Percentiles rank a stretch among this genome's conserved stretches.
These are phyloP conservation scores for Sordaria brevicollis DNA, from an alignment of 495 filamentous ascomycete genomes.

Conservation along the genomic window DNA sequence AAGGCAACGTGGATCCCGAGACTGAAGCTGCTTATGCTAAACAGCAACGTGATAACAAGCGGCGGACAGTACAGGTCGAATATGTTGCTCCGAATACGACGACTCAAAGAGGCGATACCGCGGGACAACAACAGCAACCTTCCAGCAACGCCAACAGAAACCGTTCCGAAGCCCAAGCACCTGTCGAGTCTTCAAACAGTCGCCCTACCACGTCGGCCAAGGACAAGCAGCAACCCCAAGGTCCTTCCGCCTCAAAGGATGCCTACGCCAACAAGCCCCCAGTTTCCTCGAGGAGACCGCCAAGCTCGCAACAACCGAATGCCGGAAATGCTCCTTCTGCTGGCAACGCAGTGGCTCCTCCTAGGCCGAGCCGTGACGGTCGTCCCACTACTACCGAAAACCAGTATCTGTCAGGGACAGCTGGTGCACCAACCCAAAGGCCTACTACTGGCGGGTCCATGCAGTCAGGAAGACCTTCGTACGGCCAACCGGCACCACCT, in stretches of 20 bases:
- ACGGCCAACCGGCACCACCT: conserved; percentile 80
- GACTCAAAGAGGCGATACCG: conserved; percentile 48
- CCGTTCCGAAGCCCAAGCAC: conserved; percentile 38
- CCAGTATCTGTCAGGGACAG: conserved; percentile 29
- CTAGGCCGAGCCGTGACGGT: conserved; percentile 43
- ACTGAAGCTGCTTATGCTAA: conserved; percentile 35
- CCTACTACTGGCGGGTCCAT: conserved; percentile 79
- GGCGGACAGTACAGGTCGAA: conserved; percentile 92
- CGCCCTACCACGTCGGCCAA: conserved; percentile 23
- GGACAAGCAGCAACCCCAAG: conserved; percentile 44
- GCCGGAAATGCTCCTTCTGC: background rate
- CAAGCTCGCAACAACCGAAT: conserved; percentile 32
- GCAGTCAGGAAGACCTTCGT: conserved; percentile 72
- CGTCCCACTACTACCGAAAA: conserved; percentile 40
- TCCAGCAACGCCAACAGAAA: conserved; percentile 39
- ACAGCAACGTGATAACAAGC: conserved; percentile 76
- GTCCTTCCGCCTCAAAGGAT: conserved; percentile 35
- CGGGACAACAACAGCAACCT: conserved; percentile 7
- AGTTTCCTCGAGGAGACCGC: conserved; percentile 31
- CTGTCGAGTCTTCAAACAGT: conserved; percentile 26
- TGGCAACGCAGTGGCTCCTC: conserved; percentile 28
- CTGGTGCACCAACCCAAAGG: conserved; percentile 41
- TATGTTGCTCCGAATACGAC: conserved; percentile 89
- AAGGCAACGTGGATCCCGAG: conserved; percentile 64
- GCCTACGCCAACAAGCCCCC: conserved; percentile 28